Percentiles rank a stretch among this genome's conserved stretches.
Conservation (phyloP, 192 early-diverging fungal species). For the Umbelopsis vinacea region DNA sequence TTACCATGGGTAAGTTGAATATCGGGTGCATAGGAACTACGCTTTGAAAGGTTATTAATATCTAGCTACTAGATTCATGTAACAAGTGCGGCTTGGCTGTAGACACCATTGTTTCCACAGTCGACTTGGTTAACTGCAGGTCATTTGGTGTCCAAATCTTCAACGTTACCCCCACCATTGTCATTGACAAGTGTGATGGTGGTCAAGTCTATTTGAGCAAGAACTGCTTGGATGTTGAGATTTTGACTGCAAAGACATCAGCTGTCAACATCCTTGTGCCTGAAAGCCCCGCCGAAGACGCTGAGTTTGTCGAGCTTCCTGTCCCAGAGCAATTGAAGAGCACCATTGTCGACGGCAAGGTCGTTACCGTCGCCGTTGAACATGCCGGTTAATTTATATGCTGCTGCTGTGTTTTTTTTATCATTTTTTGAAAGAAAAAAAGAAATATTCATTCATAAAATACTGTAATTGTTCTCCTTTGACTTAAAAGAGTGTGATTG, state of each 20-base stretch:
- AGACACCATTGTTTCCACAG: constrained; percentile 81
- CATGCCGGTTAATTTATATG: constrained; percentile 53
- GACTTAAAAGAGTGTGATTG: too few relatives aligned
- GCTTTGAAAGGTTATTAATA: neutral
- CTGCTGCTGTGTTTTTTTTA: neutral
- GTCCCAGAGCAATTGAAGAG: constrained; percentile 94
- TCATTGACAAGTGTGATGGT: constrained; percentile 93
- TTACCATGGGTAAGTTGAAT: constrained; percentile 72
- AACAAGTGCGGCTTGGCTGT: constrained; percentile 86
- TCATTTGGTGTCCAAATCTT: constrained; percentile 87
- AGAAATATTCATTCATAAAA: neutral
- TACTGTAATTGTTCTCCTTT: neutral
- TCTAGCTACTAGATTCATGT: constrained; percentile 71
- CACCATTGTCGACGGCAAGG: constrained; percentile 78
- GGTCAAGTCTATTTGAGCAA: constrained; percentile 88
- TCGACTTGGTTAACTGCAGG: constrained; percentile 91
- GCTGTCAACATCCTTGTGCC: constrained; percentile 89
- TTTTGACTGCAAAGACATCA: constrained; percentile 92
- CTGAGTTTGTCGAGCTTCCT: constrained; percentile 83
- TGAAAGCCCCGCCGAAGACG: constrained; percentile 68
- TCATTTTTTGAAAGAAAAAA: neutral
- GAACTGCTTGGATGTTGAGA: constrained; percentile 76
- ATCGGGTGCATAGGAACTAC: neutral
- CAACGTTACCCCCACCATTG: constrained; percentile 80
- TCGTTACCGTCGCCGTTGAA: constrained; percentile 84